Base-by-base conservation (phyloP, 768 basidiomycete genomes). In the Leccinum variicolor region DNA sequence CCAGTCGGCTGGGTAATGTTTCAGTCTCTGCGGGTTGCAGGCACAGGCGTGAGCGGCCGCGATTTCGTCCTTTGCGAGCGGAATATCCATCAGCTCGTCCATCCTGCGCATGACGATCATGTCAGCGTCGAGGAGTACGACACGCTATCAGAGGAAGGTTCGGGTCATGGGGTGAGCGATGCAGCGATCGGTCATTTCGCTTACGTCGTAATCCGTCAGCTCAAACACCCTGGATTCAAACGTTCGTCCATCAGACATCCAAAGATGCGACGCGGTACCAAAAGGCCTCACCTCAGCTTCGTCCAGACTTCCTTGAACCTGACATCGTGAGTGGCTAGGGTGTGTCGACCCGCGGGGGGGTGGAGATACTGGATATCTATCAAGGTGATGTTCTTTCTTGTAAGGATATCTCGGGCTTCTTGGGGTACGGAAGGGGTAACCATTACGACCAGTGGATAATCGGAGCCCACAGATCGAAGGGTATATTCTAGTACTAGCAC, bases 1-100 rank as follows among this genome's bases (percentile, higher is more conserved):
- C 97, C 96, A 99, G 69, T 97, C 94, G 5, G 73, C 64, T 9
- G 96, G 96, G 74, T 99, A 99, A 71, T 95, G 92, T 3, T 79
- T 60, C 19, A 96, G 69, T 67, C 84, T 87, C 33, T 85, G 82
- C 7, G 95, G 96, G 73, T 99, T 99, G 76, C 96, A 99, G 3
- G 94, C 86, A 68, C 96, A 99, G 14, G 85, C 94, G 62, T 96
- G 95, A 0, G 78, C 82, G 0, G 94, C 94, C 6, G 92, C 94
- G 57, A 98, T 94, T 73, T 87, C 84, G 59, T 85, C 90, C 21
- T 70, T 57, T 3, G 79, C 79, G 5, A 96, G 74, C 26, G 75
- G 67, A 15, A 83, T 55, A 25, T 79, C 75, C 71, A 83, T 74
- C 52, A 91, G 73, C 46, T 87, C 84, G 73, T 96, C 94, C 86